Evolutionary conservation across 148 eudicot species (phyloP).

Genomic region (Bassia scoparia): DNA sequence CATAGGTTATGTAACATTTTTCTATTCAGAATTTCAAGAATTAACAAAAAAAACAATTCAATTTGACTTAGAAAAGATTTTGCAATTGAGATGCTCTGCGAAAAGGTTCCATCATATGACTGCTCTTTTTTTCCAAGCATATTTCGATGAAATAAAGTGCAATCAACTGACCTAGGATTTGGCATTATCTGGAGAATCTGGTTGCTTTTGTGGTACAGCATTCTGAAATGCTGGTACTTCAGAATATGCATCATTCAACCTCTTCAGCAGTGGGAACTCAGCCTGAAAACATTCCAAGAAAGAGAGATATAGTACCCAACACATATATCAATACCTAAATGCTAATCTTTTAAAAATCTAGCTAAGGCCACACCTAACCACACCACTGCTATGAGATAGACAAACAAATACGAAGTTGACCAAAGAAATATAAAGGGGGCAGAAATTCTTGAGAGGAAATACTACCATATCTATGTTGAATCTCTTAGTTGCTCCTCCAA

Average conservation of each 20-base stretch:
- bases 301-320: not conserved
- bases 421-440: not conserved
- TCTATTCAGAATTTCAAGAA: no score
- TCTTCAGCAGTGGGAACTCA: slow-evolving; percentile 55
- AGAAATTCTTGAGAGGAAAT: slow-evolving; percentile 5
- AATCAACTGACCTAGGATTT: slow-evolving; percentile 20
- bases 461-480: slow-evolving; percentile 70
- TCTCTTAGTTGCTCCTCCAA: slow-evolving; percentile 51
- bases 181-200: slow-evolving; percentile 42
- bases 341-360: not conserved
- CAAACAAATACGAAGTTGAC: not conserved
- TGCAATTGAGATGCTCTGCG: not conserved
- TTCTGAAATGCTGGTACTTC: slow-evolving; percentile 59
- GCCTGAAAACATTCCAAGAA: slow-evolving; percentile 36
- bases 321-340: not conserved
- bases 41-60: no score
- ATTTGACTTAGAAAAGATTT: not conserved
- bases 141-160: not conserved
- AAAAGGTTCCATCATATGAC: not conserved
- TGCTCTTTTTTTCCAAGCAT: not conserved
- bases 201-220: slow-evolving; percentile 73
- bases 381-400: no score
- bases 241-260: slow-evolving; percentile 56
- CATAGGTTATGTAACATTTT: no score
- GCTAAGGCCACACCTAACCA: not conserved